These are phyloP conservation scores for Fomitiporia mediterranea DNA, from an alignment of 1,284 basidiomycete species.

Conservation along the genomic window DNA sequence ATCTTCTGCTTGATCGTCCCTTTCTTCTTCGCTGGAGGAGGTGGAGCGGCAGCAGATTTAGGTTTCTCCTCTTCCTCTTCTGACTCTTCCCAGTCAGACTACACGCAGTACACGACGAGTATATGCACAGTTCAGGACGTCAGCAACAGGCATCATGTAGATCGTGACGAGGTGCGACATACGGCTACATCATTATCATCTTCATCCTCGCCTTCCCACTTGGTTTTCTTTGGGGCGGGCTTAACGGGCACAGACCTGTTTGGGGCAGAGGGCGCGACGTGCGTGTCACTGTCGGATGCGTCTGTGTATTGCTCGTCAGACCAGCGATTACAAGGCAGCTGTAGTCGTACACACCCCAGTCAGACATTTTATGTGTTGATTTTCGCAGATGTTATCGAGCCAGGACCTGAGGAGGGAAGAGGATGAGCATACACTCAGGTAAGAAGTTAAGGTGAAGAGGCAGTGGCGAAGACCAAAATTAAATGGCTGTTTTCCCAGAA, in stretches of 20 bases:
- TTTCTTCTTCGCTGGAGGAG: conserved; percentile 81
- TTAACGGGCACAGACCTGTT: conserved; percentile 36
- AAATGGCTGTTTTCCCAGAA: background rate
- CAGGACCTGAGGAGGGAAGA: background rate
- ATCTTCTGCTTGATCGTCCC: conserved; percentile 85
- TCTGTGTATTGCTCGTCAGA: conserved; percentile 34
- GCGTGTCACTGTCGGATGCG: conserved; percentile 45
- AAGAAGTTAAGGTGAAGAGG: background rate
- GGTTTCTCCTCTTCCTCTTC: conserved; percentile 46
- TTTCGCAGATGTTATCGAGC: conserved; percentile 12
- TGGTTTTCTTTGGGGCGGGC: conserved; percentile 45
- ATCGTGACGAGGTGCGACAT: conserved; percentile 46
- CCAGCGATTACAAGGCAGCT: conserved; percentile 3
- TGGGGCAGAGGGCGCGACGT: conserved; percentile 37
- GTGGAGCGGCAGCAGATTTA: conserved; percentile 37
- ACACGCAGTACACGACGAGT: conserved; percentile 17
- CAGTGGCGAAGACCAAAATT: background rate
- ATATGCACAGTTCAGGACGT: background rate
- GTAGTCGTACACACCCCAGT: conserved; percentile 36
- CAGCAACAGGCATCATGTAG: conserved; percentile 25
- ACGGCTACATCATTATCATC: conserved; percentile 49
- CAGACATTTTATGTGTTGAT: conserved; percentile 32
- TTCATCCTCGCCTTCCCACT: conserved; percentile 88
- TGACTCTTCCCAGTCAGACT: conserved; percentile 92
- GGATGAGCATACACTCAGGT: conserved; percentile 1